Evolutionary conservation across 257 asterid species (phyloP).

Genomic region (Rauvolfia tetraphylla): DNA sequence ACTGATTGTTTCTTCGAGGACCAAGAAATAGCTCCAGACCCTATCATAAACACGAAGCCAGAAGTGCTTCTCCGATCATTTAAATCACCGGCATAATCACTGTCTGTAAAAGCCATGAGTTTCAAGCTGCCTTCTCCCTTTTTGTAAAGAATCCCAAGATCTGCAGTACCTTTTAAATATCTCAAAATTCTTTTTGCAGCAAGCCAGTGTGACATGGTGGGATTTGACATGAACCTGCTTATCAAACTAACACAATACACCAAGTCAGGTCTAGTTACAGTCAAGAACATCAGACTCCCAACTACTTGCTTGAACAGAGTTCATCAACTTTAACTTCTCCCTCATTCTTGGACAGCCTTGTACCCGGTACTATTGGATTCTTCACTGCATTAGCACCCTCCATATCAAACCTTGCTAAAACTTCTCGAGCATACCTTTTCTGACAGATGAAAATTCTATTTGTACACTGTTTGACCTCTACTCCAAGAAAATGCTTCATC

Average conservation of each 20-base stretch:
- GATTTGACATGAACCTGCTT: background rate
- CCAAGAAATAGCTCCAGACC: too few species aligned
- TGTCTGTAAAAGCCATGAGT: background rate
- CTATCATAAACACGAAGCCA: background rate
- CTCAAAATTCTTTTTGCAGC: too few species aligned
- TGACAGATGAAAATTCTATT: background rate
- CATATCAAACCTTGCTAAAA: too few species aligned
- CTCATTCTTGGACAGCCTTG: background rate
- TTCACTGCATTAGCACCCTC: too few species aligned
- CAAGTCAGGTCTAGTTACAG: background rate
- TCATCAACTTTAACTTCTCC: background rate
- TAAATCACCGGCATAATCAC: background rate
- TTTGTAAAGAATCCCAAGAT: background rate
- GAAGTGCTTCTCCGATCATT: background rate
- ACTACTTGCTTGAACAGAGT: background rate
- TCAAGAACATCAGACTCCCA: background rate
- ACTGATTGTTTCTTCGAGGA: too few species aligned
- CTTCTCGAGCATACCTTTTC: background rate
- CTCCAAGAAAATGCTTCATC: constrained; percentile 1
- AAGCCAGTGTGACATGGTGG: background rate
- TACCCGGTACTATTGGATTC: background rate
- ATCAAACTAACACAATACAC: background rate
- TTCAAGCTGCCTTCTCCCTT: background rate
- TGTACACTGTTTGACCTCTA: background rate
- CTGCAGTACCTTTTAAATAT: too few species aligned